Base-by-base conservation (phyloP, 179 eudicot genomes). In the Heliamphora pulchella region DNA sequence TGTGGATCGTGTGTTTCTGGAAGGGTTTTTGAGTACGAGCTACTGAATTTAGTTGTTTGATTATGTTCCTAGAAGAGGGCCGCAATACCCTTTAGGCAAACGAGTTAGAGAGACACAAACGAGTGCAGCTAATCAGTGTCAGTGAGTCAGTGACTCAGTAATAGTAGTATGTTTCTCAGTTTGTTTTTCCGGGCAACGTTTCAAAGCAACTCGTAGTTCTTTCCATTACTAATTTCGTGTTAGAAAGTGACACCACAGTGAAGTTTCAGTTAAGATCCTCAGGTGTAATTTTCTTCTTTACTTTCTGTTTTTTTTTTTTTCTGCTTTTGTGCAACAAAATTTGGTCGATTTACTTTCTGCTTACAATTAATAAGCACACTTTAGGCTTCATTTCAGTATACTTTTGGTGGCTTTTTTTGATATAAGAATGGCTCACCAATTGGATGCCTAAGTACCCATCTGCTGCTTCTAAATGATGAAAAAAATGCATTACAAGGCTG, bases 231-330 rank as follows among this genome's bases (percentile, higher is more conserved):
- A 69, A 75, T 73, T 82, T 76, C 48, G 53, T 54, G 48, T 61
- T 63, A 70, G 65, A 68, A 80, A 68, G 76, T 51, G 77, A 70
- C 82, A 66, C 17, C 39, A 59, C 74, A 8, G 48, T 59, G 18
- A 22, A 17, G 22, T 75, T 79, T 83, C 77, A 59, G 75, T 48
- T 54, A 43, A 79, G 54, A 44, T 75, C 20, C 69, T 76, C 75
- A 44, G 59, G 74, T 47, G 75, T 41, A 39, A 75, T 76, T 76
- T 51, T 76, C 75, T 76, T 78, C 54, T 78, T 70, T 65, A 1
- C 46, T 74, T 74, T 67, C 5, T 31, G 31, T 31, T 31, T 31
- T 31, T 31, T 31, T 31, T 31, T 31, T 57, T 55, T 57, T 15
- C 67, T 54, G 41, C 53, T 72, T 50, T 41, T 61, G 10, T 15